phyloP scores from a whole-genome alignment of 2,329 filamentous ascomycete genomes.

The Fusarium humuli region DNA sequence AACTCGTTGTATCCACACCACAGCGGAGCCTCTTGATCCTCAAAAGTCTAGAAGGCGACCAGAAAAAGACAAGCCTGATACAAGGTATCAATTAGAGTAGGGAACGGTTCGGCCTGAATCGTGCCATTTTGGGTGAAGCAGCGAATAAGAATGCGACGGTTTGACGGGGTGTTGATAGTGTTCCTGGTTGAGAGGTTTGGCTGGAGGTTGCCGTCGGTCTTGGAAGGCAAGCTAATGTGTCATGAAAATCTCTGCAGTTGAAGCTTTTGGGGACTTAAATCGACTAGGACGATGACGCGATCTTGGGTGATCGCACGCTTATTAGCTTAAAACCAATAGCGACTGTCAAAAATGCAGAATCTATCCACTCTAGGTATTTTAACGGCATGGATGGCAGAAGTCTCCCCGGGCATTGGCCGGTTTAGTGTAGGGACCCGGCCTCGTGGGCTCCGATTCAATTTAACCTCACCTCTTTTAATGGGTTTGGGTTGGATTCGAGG shows the following conservation, averaged over 20 bases:
- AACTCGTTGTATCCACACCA: constrained; percentile 18
- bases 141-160: constrained; percentile 29
- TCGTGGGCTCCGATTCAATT: constrained; percentile 18
- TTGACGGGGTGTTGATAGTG: not conserved
- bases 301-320: constrained; percentile 45
- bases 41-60: constrained; percentile 41
- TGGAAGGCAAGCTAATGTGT: constrained; percentile 34
- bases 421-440: constrained; percentile 12
- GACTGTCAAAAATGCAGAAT: not conserved
- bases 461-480: constrained; percentile 1
- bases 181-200: not conserved
- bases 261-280: constrained; percentile 11
- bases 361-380: constrained; percentile 34
- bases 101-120: constrained; percentile 33
- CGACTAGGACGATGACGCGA: constrained; percentile 48
- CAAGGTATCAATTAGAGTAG: constrained; percentile 1
- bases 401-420: constrained; percentile 31
- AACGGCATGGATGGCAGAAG: constrained; percentile 10
- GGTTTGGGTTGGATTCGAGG: constrained; percentile 13
- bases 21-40: constrained; percentile 17
- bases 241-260: constrained; percentile 36
- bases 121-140: constrained; percentile 28
- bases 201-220: not conserved
- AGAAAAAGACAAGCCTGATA: constrained; percentile 30
- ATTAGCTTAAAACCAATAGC: constrained; percentile 29